Conservation (phyloP, 129 eudicot genomes). For the Logfia minima region DNA sequence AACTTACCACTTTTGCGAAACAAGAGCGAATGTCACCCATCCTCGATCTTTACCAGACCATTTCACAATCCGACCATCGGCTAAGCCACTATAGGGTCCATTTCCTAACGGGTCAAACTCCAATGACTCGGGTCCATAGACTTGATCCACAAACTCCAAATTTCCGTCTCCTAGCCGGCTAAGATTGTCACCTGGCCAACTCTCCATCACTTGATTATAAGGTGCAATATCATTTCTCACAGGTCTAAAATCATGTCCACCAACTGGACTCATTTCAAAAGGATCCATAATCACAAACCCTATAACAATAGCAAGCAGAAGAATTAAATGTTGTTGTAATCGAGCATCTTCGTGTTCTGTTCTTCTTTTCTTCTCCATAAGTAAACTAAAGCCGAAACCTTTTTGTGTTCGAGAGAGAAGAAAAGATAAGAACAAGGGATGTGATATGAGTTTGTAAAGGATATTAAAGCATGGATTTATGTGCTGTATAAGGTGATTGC, state of each 20-base stretch:
- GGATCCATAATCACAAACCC: constrained; percentile 82
- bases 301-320: constrained; percentile 46
- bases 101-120: constrained; percentile 72
- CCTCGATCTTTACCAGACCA: constrained; percentile 72
- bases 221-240: constrained; percentile 76
- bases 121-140: constrained; percentile 86
- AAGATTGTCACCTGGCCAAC: constrained; percentile 72
- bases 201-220: constrained; percentile 70
- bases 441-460: constrained; percentile 24
- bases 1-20: constrained; percentile 61
- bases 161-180: constrained; percentile 70
- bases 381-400: not conserved
- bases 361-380: constrained; percentile 54
- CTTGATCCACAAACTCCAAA: constrained; percentile 64
- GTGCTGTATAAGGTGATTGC: constrained; percentile 16
- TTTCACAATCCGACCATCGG: constrained; percentile 85
- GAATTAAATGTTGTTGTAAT: constrained; percentile 55
- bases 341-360: constrained; percentile 45
- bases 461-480: constrained; percentile 22
- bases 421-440: constrained; percentile 21
- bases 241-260: constrained; percentile 75
- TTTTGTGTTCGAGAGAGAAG: not conserved
- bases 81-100: constrained; percentile 88
- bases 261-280: constrained; percentile 71
- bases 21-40: constrained; percentile 93